Evolutionary conservation across 192 early-diverging fungal species (phyloP).

Genomic region (Entrophospora sp.): DNA sequence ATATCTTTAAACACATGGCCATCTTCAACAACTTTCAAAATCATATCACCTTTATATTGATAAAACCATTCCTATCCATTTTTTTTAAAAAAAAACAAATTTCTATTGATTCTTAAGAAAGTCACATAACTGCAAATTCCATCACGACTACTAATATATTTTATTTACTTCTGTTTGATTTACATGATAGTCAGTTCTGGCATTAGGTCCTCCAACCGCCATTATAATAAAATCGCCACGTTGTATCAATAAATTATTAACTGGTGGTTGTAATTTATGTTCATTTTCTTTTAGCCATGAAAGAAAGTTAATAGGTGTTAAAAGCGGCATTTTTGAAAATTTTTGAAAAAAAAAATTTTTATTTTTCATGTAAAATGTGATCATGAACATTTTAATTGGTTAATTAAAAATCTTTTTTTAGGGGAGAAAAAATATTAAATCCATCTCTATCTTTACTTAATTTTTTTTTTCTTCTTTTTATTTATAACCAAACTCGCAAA

Average conservation of each 20-base stretch:
- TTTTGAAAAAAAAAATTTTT: too few species aligned
- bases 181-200: slow-evolving; percentile 92
- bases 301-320: slow-evolving; percentile 80
- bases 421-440: too few species aligned
- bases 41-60: slow-evolving; percentile 88
- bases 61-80: slow-evolving; percentile 84
- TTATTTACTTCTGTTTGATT: slow-evolving; percentile 82
- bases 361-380: too few species aligned
- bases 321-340: slow-evolving; percentile 31
- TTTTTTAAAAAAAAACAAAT: background rate
- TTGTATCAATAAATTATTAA: slow-evolving; percentile 86
- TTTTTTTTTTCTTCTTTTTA: too few species aligned
- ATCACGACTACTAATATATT: background rate
- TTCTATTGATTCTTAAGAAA: background rate
- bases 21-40: slow-evolving; percentile 79
- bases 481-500: too few species aligned
- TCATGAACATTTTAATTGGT: too few species aligned
- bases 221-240: slow-evolving; percentile 82
- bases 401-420: too few species aligned
- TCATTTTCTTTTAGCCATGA: slow-evolving; percentile 78
- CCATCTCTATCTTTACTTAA: too few species aligned
- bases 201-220: slow-evolving; percentile 91
- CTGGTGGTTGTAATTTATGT: slow-evolving; percentile 84
- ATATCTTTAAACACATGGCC: slow-evolving; percentile 74
- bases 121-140: background rate